Conservation (phyloP, 2,329 filamentous ascomycete species). For the Pseudogymnoascus sp. region DNA sequence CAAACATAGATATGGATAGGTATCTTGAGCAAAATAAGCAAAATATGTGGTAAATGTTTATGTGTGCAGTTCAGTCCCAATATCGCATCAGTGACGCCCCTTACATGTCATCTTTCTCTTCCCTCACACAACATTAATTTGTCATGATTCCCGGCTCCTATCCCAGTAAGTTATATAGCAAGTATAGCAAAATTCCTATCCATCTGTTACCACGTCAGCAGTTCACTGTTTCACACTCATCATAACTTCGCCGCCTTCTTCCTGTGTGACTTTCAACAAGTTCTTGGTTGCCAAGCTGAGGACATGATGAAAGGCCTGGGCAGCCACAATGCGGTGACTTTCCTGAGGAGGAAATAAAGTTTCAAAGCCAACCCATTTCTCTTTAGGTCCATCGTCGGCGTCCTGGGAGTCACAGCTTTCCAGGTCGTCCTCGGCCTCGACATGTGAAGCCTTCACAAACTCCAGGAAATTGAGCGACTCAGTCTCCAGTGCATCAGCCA, state of each 20-base stretch:
- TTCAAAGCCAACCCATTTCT: slow-evolving; percentile 54
- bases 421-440: slow-evolving; percentile 25
- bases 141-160: not conserved
- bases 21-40: slow-evolving; percentile 3
- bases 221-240: slow-evolving; percentile 17
- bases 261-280: slow-evolving; percentile 54
- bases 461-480: slow-evolving; percentile 56
- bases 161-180: not conserved
- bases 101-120: not conserved
- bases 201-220: not conserved
- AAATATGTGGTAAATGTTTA: not conserved
- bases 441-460: slow-evolving; percentile 44
- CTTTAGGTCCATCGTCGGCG: slow-evolving; percentile 16
- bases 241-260: slow-evolving; percentile 20
- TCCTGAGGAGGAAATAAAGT: slow-evolving; percentile 53
- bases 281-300: slow-evolving; percentile 62
- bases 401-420: slow-evolving; percentile 15
- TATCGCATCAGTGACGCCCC: not conserved
- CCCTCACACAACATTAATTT: not conserved
- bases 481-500: slow-evolving; percentile 43
- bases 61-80: not conserved
- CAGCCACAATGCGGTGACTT: slow-evolving; percentile 49
- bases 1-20: not conserved
- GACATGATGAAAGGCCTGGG: slow-evolving; percentile 69
- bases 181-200: slow-evolving; percentile 6